phyloP scores from a whole-genome alignment of 495 filamentous ascomycete species.

The Rhypophila decipiens region DNA sequence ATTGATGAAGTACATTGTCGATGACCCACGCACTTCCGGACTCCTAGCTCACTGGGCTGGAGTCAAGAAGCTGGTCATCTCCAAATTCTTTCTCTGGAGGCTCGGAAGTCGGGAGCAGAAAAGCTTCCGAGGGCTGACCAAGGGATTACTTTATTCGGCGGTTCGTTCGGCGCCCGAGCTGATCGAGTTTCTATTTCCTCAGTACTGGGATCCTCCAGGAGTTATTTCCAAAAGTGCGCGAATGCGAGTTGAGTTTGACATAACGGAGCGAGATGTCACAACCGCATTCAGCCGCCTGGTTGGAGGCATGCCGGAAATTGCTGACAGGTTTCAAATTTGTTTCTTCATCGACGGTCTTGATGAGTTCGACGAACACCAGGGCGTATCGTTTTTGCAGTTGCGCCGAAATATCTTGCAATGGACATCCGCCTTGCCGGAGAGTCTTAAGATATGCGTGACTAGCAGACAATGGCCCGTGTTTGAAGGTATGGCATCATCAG shows the following conservation, averaged over 20 bases:
- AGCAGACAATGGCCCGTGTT: background rate
- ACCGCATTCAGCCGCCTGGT: background rate
- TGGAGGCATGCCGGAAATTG: background rate
- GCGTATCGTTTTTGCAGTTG: background rate
- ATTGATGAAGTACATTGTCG: background rate
- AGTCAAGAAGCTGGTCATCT: background rate
- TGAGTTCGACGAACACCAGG: background rate
- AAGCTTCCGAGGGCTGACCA: background rate
- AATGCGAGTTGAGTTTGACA: background rate
- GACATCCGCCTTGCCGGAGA: background rate
- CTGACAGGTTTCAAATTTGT: background rate
- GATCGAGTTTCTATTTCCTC: no score
- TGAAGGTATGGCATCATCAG: background rate
- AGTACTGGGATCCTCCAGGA: background rate
- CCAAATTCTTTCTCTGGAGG: background rate
- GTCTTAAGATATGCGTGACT: background rate
- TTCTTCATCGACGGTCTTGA: no score
- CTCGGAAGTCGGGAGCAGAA: background rate
- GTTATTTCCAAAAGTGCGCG: background rate
- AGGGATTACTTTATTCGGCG: background rate
- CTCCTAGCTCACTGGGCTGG: background rate
- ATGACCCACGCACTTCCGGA: background rate
- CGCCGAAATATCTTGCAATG: background rate
- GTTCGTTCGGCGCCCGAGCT: no score
- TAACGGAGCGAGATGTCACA: background rate